phyloP scores from a whole-genome alignment of 2,329 filamentous ascomycete species.

The Cadophora sp. region DNA sequence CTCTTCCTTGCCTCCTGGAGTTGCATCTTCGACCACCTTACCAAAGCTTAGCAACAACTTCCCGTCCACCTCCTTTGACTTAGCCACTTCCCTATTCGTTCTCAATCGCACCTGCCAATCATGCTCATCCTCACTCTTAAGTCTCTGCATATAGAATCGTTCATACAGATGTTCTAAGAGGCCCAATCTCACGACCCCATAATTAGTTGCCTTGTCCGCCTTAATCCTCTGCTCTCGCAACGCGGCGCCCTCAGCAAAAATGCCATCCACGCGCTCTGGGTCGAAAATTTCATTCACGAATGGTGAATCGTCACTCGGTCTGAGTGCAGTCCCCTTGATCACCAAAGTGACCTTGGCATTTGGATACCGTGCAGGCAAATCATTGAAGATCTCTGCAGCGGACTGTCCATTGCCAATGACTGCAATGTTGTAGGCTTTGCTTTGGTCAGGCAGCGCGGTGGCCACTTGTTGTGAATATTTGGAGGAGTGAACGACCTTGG shows the following conservation, averaged over 20 bases:
- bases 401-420: conserved; percentile 91
- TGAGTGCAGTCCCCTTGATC: conserved; percentile 82
- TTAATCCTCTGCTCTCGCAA: conserved; percentile 63
- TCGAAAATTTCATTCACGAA: conserved; percentile 99
- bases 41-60: conserved; percentile 1
- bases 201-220: conserved; percentile 88
- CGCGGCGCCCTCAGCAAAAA: conserved; percentile 71
- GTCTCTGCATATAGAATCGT: conserved; percentile 83
- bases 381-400: conserved; percentile 93
- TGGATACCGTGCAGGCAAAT: conserved; percentile 81
- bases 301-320: conserved; percentile 92
- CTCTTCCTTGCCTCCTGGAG: conserved; percentile 42
- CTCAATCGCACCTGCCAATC: conserved; percentile 10
- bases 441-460: conserved; percentile 61
- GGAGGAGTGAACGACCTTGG: conserved; percentile 85
- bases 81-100: not conserved
- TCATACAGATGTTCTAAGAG: conserved; percentile 90
- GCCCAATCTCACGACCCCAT: conserved; percentile 87
- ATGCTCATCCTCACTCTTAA: conserved; percentile 46
- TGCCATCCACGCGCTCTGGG: conserved; percentile 78
- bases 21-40: conserved; percentile 43
- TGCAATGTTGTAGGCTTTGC: conserved; percentile 57
- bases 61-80: conserved; percentile 5
- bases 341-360: conserved; percentile 79
- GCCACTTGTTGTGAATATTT: conserved; percentile 66